Evolutionary conservation across 2,329 filamentous ascomycete genomes (phyloP), one percentile per base, ranked within the genome.

Genomic region (Aureobasidium musti): DNA sequence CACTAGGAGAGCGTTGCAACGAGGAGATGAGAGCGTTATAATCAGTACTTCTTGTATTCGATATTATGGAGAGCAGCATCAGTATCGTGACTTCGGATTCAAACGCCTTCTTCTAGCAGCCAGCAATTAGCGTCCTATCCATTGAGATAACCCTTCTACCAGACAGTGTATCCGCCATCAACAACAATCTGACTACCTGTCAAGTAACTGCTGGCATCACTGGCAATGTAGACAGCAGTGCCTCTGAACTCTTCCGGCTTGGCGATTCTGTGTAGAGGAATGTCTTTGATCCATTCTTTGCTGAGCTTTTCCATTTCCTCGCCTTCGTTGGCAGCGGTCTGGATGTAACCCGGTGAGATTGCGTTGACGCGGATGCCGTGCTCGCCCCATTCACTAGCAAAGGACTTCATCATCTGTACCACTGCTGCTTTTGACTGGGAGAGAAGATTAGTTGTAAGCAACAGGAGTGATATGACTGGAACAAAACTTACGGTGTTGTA

Each of bases 401-500:
- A 54, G 2, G 69, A 70, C 54, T 74, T 73, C 79, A 81, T 79
- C 33, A 82, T 72, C 5, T 72, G 72, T 6, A 73, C 73, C 64
- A 73, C 74, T 11, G 73, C 73, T 1, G 73, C 73, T 53, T 74
- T 74, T 59, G 74, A 74, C 43, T 71, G 43, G 3, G n/a, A 2
- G 10, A 23, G 26, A 7, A 45, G 4, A 8, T 41, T 43, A 21
- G 26, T 14, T 19, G 5, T 5, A 7, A 19, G 19, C 17, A 14
- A 73, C 37, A 69, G 74, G 73, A 28, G 77, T 72, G 67, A 78
- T 77, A 61, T 78, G 78, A 1, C 87, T 85, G 5, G 87, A 82
- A 79, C 93, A 90, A 70, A 87, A 74, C 79, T 92, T 89, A 8
- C 90, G 90, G 67, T 91, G 83, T 65, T 52, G 33, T 65, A 65